These are phyloP conservation scores for Aspergillus cejpii DNA, from an alignment of 2,329 filamentous ascomycete genomes.

Conservation along the genomic window DNA sequence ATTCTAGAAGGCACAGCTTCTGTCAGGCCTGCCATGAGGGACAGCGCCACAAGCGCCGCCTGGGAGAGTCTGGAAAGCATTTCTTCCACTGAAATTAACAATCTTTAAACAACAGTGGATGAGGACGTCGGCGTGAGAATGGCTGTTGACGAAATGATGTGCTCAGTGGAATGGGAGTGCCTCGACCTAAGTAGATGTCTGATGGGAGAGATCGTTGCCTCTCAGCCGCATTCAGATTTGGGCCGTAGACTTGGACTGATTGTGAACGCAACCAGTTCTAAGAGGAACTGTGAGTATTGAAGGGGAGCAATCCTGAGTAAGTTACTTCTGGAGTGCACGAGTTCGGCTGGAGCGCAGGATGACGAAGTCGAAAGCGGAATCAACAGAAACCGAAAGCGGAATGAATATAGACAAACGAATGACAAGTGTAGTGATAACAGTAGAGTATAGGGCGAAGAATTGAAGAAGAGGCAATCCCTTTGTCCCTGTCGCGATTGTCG, in stretches of 20 bases:
- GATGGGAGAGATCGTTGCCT: conserved; percentile 8
- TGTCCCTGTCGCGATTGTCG: background rate
- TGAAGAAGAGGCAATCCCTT: background rate
- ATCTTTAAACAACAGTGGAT: conserved; percentile 26
- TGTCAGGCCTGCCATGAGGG: conserved; percentile 17
- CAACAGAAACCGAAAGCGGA: background rate
- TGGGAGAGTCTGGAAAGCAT: conserved; percentile 24
- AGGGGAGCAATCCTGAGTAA: background rate
- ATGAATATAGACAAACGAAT: background rate
- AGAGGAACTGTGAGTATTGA: background rate
- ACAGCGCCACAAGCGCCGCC: conserved; percentile 24
- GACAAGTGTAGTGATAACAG: background rate
- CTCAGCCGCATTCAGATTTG: conserved; percentile 17
- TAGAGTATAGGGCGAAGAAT: background rate
- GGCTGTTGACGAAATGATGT: conserved; percentile 14
- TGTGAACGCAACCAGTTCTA: background rate
- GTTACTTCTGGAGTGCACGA: background rate
- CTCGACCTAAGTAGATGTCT: conserved; percentile 28
- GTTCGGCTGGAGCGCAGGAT: background rate
- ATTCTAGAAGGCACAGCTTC: background rate
- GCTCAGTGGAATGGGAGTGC: conserved; percentile 24
- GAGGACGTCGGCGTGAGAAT: conserved; percentile 21
- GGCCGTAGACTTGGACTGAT: conserved; percentile 1
- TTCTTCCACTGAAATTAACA: conserved; percentile 12
- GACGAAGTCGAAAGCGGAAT: background rate